A percentile compares a stretch with the other conserved stretches of the same genome.
These are phyloP conservation scores for Penstemon barbatus DNA, from an alignment of 257 asterid species.

Conservation along the genomic window DNA sequence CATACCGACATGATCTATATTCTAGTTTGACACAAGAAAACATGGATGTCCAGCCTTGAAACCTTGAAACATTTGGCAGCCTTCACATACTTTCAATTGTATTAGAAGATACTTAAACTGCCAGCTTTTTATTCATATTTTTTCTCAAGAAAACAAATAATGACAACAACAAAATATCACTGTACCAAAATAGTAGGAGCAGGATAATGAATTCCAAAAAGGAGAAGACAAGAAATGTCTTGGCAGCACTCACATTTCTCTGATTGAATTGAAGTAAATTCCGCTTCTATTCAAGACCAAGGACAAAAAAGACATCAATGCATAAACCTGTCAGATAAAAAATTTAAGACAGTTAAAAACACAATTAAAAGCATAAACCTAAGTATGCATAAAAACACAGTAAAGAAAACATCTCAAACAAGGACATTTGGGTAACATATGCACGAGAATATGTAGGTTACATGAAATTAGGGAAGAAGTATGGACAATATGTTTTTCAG, in stretches of 20 bases:
- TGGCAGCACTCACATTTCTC: constrained; percentile 75
- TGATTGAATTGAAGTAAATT: constrained; percentile 85
- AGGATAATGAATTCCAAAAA: too few species aligned
- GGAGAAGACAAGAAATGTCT: too few species aligned
- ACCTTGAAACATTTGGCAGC: not conserved
- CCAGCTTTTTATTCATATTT: not conserved
- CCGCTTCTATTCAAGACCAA: constrained; percentile 65
- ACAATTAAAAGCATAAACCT: constrained; percentile 15
- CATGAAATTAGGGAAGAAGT: too few species aligned
- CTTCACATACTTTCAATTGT: not conserved
- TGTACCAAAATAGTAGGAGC: too few species aligned
- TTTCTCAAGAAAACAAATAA: not conserved
- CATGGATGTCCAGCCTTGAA: constrained; percentile 1
- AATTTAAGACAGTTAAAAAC: constrained; percentile 28
- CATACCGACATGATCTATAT: not conserved
- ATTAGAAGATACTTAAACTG: not conserved
- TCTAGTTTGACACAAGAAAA: not conserved
- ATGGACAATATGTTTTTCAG: too few species aligned
- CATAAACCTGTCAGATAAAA: constrained; percentile 72
- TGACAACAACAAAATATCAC: too few species aligned
- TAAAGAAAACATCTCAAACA: constrained; percentile 3
- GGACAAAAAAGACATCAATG: constrained; percentile 88
- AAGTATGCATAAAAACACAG: constrained; percentile 19
- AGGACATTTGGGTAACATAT: not conserved
- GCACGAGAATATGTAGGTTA: too few species aligned